Evolutionary conservation across 2,329 filamentous ascomycete genomes (phyloP), one percentile per base, ranked within the genome.

Genomic region (Aspergillus fijiensis): DNA sequence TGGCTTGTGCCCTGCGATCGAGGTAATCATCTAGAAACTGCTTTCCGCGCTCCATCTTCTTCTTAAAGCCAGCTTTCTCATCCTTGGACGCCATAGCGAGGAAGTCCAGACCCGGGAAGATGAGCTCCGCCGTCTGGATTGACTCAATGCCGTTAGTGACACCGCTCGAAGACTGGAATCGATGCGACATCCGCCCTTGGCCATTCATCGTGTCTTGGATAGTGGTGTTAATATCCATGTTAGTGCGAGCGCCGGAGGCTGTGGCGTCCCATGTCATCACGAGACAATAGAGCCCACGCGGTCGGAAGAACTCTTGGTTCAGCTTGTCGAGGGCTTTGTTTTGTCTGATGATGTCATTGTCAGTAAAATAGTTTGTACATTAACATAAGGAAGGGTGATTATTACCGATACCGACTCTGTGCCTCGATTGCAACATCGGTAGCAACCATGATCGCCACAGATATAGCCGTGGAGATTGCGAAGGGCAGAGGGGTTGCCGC

Each of bases 271-370:
- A 60, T 5, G 58, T 56, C 45, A 60, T 55, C 7, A 60, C 53
- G 16, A 60, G 35, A 27, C 58, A 60, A 53, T 47, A 60, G 5
- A 60, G 58, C 3, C 58, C 58, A 12, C 58, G 58, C 5, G 58
- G 58, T 2, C 29, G 53, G 48, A 60, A 60, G 27, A 60, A 60
- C 6, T 55, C 58, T 4, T 60, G 33, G 35, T 60, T 60, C n/a
- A 60, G 42, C 25, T 27, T 56, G 16, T 60, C 52, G n/a, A 60
- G 53, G 21, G 49, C 49, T 48, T 58, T 58, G 35, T 58, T 58
- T 33, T 51, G 49, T 31, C 55, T 58, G 21, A 9, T 42, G 14
- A 11, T 21, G 4, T 19, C 7, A 23, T 47, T 31, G 29, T 55
- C 21, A 19, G 19, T 42, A 29, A 27, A 25, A 12, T 14, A 2